Conservation (phyloP, 139 green algal genomes). For the Edaphochlamys debaryana region DNA sequence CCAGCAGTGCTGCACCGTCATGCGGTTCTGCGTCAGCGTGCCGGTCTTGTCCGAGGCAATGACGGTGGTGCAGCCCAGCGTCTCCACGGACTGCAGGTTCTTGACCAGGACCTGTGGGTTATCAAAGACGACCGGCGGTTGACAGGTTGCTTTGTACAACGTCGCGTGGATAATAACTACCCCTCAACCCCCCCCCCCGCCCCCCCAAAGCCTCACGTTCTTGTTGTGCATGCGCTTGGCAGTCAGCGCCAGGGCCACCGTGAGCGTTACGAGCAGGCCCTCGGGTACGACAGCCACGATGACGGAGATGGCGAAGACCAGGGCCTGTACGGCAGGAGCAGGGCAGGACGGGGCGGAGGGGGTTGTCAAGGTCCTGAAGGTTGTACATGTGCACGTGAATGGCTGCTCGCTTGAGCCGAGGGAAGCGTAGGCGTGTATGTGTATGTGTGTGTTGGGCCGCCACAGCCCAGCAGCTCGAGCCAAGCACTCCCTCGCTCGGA, state of each 20-base stretch:
- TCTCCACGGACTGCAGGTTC: slow-evolving; percentile 73
- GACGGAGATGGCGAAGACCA: slow-evolving; percentile 56
- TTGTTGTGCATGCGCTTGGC: slow-evolving; percentile 58
- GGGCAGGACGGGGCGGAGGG: background rate
- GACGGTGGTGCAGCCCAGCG: slow-evolving; percentile 56
- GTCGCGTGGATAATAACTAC: too few species aligned
- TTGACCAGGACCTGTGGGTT: too few species aligned
- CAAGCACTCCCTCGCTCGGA: too few species aligned
- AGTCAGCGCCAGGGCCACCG: slow-evolving; percentile 54
- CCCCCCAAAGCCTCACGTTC: too few species aligned
- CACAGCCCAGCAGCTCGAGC: too few species aligned
- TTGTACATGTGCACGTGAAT: too few species aligned
- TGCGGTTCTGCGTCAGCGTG: slow-evolving; percentile 63
- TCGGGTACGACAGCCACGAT: slow-evolving; percentile 61
- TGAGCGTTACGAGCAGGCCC: slow-evolving; percentile 56
- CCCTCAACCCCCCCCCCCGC: too few species aligned
- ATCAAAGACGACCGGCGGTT: too few species aligned
- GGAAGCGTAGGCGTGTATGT: too few species aligned
- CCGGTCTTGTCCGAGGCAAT: slow-evolving; percentile 64
- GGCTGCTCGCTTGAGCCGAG: too few species aligned
- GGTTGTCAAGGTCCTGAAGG: too few species aligned
- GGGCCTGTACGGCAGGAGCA: slow-evolving; percentile 6
- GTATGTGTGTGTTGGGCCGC: background rate
- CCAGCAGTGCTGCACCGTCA: slow-evolving; percentile 68
- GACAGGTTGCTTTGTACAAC: too few species aligned